A percentile compares a stretch with the other conserved stretches of the same genome.
Evolutionary conservation across 495 filamentous ascomycete species (phyloP).

Genomic region (Parachaetomium inaequale): DNA sequence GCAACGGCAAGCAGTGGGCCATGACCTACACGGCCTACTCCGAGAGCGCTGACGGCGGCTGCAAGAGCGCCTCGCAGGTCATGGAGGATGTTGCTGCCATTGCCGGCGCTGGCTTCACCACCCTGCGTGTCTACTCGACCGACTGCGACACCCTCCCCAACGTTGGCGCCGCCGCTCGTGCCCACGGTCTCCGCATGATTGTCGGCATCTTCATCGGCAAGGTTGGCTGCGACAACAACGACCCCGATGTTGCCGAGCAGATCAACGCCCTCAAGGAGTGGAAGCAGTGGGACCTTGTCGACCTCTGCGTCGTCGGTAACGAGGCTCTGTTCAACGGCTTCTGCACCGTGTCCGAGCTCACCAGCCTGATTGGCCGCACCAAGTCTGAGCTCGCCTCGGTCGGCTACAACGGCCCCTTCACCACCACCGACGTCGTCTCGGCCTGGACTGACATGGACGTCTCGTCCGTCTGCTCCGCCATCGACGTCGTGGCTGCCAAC

Average conservation of each 20-base stretch:
- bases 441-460: conserved; percentile 57
- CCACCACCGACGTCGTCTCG: conserved; percentile 82
- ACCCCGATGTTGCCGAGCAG: conserved; percentile 58
- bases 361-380: conserved; percentile 59
- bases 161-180: conserved; percentile 61
- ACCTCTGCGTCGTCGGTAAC: conserved; percentile 83
- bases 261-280: conserved; percentile 67
- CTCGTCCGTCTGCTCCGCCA: conserved; percentile 59
- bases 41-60: conserved; percentile 44
- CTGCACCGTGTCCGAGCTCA: conserved; percentile 59
- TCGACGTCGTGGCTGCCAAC: conserved; percentile 80
- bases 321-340: conserved; percentile 75
- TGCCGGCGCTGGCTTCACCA: conserved; percentile 67
- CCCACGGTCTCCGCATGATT: conserved; percentile 70
- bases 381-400: conserved; percentile 58
- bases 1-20: conserved; percentile 65
- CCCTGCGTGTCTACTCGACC: conserved; percentile 85
- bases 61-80: conserved; percentile 65
- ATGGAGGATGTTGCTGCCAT: conserved; percentile 64
- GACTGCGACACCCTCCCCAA: conserved; percentile 79
- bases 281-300: conserved; percentile 70
- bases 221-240: conserved; percentile 52
- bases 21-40: conserved; percentile 91
- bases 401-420: conserved; percentile 73
- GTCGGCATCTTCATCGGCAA: conserved; percentile 77